phyloP scores from a whole-genome alignment of 495 filamentous ascomycete genomes.

The Penicillium salamii region DNA sequence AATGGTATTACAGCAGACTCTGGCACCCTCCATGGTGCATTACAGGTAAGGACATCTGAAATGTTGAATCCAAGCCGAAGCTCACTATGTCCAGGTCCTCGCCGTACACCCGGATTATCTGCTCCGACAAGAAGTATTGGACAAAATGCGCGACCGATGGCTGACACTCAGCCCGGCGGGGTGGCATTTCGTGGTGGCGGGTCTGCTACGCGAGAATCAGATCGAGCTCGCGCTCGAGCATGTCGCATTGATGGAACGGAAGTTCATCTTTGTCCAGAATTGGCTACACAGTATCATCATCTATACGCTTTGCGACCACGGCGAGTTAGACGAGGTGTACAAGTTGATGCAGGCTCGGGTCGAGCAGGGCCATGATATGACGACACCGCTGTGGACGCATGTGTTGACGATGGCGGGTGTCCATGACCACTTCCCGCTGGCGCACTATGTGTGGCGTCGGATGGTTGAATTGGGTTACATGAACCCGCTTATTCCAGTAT shows the following conservation, averaged over 20 bases:
- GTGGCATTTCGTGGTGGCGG: constrained; percentile 65
- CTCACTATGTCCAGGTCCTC: constrained; percentile 50
- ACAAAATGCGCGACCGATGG: constrained; percentile 63
- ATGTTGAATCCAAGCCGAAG: neutral
- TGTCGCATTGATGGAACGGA: constrained; percentile 61
- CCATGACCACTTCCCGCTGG: constrained; percentile 51
- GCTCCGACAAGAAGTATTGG: constrained; percentile 65
- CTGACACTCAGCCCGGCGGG: constrained; percentile 61
- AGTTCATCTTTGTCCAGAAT: constrained; percentile 51
- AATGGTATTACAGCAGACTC: constrained; percentile 58
- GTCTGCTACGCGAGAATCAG: constrained; percentile 74
- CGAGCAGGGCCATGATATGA: constrained; percentile 43
- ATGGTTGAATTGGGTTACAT: constrained; percentile 57
- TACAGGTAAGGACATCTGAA: constrained; percentile 54
- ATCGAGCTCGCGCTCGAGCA: constrained; percentile 78
- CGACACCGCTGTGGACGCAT: constrained; percentile 58
- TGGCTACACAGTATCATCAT: constrained; percentile 79
- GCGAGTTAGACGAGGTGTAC: constrained; percentile 74
- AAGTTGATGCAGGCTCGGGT: constrained; percentile 57
- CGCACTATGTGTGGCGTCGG: constrained; percentile 60
- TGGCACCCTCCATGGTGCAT: constrained; percentile 64
- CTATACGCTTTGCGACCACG: constrained; percentile 63
- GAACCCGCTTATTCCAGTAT: constrained; percentile 62
- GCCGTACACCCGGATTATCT: constrained; percentile 85
- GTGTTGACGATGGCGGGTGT: constrained; percentile 67